Percentiles rank a stretch among this genome's conserved stretches.
These are phyloP conservation scores for Colletotrichum trifolii DNA, from an alignment of 2,329 filamentous ascomycete species.

Conservation along the genomic window DNA sequence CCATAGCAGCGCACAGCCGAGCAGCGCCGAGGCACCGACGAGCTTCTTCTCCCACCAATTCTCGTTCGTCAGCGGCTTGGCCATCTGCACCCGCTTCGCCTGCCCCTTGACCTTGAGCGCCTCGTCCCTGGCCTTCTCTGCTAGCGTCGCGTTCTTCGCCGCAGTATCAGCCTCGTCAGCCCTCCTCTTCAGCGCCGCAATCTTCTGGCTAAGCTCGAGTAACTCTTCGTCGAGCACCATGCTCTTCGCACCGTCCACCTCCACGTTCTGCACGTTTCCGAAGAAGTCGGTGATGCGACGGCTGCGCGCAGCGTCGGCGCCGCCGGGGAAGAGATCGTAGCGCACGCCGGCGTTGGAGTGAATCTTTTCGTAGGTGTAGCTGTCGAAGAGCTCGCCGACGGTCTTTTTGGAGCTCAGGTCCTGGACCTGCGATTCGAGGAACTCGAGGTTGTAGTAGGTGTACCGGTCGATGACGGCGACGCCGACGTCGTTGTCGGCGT, in stretches of 20 bases:
- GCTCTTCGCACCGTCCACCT: constrained; percentile 76
- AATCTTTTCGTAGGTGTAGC: constrained; percentile 94
- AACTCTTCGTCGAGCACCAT: constrained; percentile 77
- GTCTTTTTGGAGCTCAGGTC: constrained; percentile 90
- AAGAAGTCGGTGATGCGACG: constrained; percentile 96
- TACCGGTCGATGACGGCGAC: constrained; percentile 98
- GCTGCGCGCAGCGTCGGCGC: constrained; percentile 79
- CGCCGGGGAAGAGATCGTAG: constrained; percentile 94
- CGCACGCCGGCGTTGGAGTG: constrained; percentile 91
- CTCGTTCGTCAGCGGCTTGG: constrained; percentile 72
- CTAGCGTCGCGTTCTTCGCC: constrained; percentile 38
- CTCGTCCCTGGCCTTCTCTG: constrained; percentile 4
- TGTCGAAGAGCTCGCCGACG: constrained; percentile 93
- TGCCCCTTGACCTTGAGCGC: constrained; percentile 38
- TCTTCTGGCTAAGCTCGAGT: constrained; percentile 77
- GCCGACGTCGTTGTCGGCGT: constrained; percentile 97
- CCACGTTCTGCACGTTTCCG: constrained; percentile 96
- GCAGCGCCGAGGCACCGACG: constrained; percentile 69
- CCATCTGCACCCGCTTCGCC: constrained; percentile 34
- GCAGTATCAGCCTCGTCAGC: constrained; percentile 57
- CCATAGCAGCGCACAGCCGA: constrained; percentile 71
- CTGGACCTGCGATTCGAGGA: constrained; percentile 89
- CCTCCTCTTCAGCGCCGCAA: constrained; percentile 63
- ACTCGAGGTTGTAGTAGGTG: constrained; percentile 98
- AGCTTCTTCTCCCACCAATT: constrained; percentile 76